Evolutionary conservation across 1,139 yeast species (phyloP).

Genomic region (Hyphopichia fennica): DNA sequence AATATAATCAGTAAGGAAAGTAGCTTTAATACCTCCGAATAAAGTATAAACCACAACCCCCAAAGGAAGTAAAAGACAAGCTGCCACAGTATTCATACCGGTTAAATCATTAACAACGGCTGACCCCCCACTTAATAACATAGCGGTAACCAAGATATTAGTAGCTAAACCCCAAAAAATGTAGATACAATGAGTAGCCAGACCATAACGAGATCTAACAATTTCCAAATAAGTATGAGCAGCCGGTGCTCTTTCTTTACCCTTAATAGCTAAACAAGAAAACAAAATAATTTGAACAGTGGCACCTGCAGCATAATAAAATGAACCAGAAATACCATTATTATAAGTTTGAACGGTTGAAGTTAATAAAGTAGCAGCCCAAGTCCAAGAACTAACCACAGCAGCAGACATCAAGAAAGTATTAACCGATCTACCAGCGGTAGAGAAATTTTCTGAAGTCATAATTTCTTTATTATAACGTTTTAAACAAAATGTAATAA

Average conservation of each 20-base stretch:
- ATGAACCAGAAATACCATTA: slow-evolving; percentile 67
- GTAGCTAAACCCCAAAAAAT: slow-evolving; percentile 83
- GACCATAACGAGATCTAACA: slow-evolving; percentile 52
- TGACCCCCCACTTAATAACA: slow-evolving; percentile 85
- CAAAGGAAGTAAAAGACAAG: slow-evolving; percentile 75
- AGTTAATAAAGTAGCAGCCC: slow-evolving; percentile 85
- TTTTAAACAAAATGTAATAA: slow-evolving; percentile 65
- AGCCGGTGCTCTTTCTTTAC: slow-evolving; percentile 56
- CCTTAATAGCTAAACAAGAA: slow-evolving; percentile 54
- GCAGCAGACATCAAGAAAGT: slow-evolving; percentile 83
- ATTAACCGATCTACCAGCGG: slow-evolving; percentile 84
- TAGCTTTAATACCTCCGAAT: slow-evolving; percentile 89
- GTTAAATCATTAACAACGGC: slow-evolving; percentile 76
- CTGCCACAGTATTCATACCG: slow-evolving; percentile 82
- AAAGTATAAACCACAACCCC: slow-evolving; percentile 83
- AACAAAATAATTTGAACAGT: slow-evolving; percentile 53
- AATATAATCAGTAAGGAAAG: slow-evolving; percentile 82
- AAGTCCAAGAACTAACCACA: slow-evolving; percentile 90
- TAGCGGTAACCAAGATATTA: slow-evolving; percentile 81
- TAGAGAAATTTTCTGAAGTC: slow-evolving; percentile 86
- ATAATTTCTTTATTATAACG: slow-evolving; percentile 79
- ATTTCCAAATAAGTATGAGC: slow-evolving; percentile 61
- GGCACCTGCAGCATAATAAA: slow-evolving; percentile 55
- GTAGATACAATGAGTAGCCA: slow-evolving; percentile 62
- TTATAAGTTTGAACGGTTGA: slow-evolving; percentile 76